These are phyloP conservation scores for Cenococcum geophilum DNA, from an alignment of 495 filamentous ascomycete species.

Conservation along the genomic window DNA sequence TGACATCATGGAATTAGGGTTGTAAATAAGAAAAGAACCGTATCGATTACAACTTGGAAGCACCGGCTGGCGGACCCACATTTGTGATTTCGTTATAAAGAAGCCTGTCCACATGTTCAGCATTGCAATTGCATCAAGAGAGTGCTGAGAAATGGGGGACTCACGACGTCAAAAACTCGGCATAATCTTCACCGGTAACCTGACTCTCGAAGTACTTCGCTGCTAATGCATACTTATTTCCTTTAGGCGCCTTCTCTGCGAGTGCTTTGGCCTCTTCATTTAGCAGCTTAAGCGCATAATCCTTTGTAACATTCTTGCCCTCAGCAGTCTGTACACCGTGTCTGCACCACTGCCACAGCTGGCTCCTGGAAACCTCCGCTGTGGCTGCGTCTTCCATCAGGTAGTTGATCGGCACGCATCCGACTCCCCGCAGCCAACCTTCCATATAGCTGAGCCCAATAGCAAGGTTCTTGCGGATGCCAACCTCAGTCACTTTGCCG, in stretches of 20 bases:
- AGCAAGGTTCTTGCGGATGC: constrained; percentile 96
- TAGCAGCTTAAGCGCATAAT: constrained; percentile 77
- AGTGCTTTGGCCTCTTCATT: constrained; percentile 79
- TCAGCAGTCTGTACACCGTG: constrained; percentile 82
- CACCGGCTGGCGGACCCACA: constrained; percentile 54
- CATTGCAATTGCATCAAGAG: background rate
- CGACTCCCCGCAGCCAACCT: constrained; percentile 89
- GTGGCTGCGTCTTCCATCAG: constrained; percentile 99
- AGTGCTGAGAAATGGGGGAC: constrained; percentile 30
- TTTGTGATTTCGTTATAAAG: constrained; percentile 95
- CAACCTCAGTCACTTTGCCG: constrained; percentile 86
- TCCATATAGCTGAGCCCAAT: constrained; percentile 99
- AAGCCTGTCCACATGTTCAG: constrained; percentile 47
- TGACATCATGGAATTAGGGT: background rate
- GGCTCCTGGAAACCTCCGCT: constrained; percentile 82
- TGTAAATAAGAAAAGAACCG: background rate
- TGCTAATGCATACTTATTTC: constrained; percentile 86
- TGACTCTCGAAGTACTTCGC: constrained; percentile 88
- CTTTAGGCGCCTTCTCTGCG: constrained; percentile 68
- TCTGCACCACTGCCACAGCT: constrained; percentile 95
- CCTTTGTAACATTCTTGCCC: constrained; percentile 90
- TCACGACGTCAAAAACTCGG: constrained; percentile 87
- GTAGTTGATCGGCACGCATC: constrained; percentile 97
- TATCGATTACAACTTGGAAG: constrained; percentile 66
- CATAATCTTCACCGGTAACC: constrained; percentile 95